phyloP scores from a whole-genome alignment of 495 filamentous ascomycete genomes.

The Elaphomyces granulatus region DNA sequence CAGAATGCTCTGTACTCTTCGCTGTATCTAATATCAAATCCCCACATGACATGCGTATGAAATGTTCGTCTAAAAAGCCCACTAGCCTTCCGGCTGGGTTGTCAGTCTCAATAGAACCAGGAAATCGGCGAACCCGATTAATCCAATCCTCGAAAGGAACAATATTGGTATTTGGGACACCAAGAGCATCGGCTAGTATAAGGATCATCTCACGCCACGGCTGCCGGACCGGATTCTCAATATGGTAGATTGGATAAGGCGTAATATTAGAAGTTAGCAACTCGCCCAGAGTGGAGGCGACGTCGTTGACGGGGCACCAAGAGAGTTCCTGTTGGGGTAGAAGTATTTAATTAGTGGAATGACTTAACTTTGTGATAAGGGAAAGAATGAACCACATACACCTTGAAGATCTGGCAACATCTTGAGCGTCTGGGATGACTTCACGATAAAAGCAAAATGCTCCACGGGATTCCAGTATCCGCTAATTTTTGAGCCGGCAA shows the following conservation, averaged over 20 bases:
- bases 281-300: constrained; percentile 26
- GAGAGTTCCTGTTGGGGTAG: too few relatives aligned
- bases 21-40: constrained; percentile 31
- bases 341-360: too few relatives aligned
- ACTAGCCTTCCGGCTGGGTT: constrained; percentile 34
- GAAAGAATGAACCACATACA: too few relatives aligned
- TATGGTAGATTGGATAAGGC: constrained; percentile 35
- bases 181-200: constrained; percentile 28
- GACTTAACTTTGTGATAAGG: too few relatives aligned
- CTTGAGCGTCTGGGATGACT: constrained; percentile 33
- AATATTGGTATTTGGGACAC: constrained; percentile 19
- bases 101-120: constrained; percentile 14
- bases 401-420: constrained; percentile 31
- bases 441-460: constrained; percentile 36
- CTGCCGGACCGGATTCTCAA: constrained; percentile 40
- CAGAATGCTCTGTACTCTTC: constrained; percentile 29
- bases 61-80: constrained; percentile 39
- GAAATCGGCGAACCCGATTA: constrained; percentile 21
- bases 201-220: constrained; percentile 30
- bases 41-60: constrained; percentile 38
- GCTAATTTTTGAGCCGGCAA: constrained; percentile 31
- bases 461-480: constrained; percentile 41
- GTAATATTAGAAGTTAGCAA: constrained; percentile 15
- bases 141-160: constrained; percentile 37
- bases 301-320: constrained; percentile 37